phyloP scores from a whole-genome alignment of 805 yeast species.

The Kuraishia hungarica region DNA sequence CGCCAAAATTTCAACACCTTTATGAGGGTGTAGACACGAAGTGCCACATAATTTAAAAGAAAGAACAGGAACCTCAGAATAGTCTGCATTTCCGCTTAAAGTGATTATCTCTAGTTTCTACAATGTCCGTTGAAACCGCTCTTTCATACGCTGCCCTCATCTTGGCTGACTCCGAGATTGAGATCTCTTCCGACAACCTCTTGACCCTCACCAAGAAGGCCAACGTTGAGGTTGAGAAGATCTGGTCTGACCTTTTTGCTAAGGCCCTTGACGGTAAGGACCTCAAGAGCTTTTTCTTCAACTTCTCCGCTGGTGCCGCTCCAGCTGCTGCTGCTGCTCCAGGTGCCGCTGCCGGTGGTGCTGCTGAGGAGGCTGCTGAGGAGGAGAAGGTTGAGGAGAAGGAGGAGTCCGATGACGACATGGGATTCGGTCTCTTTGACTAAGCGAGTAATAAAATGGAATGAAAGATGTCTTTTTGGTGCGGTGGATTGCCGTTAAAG shows the following conservation, averaged over 20 bases:
- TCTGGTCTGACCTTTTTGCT: constrained; percentile 79
- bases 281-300: constrained; percentile 58
- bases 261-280: constrained; percentile 77
- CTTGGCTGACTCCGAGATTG: constrained; percentile 94
- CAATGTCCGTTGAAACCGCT: constrained; percentile 84
- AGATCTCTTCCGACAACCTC: constrained; percentile 80
- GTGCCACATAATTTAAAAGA: background rate
- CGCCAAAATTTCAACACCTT: background rate
- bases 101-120: constrained; percentile 29
- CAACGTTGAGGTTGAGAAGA: constrained; percentile 64
- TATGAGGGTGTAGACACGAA: background rate
- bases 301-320: constrained; percentile 42
- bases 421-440: constrained; percentile 91
- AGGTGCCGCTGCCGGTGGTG: constrained; percentile 37
- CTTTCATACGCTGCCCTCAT: constrained; percentile 97
- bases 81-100: constrained; percentile 35
- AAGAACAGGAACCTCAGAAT: constrained; percentile 11
- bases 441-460: constrained; percentile 28
- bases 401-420: constrained; percentile 71
- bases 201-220: constrained; percentile 68
- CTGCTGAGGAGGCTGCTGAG: constrained; percentile 36
- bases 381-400: constrained; percentile 58
- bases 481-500: background rate
- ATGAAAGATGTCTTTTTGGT: background rate
- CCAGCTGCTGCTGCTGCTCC: constrained; percentile 41